Percentiles rank a stretch among this genome's conserved stretches.
phyloP scores from a whole-genome alignment of 2,329 filamentous ascomycete genomes.

The Ploettnerulaceae sp. region DNA sequence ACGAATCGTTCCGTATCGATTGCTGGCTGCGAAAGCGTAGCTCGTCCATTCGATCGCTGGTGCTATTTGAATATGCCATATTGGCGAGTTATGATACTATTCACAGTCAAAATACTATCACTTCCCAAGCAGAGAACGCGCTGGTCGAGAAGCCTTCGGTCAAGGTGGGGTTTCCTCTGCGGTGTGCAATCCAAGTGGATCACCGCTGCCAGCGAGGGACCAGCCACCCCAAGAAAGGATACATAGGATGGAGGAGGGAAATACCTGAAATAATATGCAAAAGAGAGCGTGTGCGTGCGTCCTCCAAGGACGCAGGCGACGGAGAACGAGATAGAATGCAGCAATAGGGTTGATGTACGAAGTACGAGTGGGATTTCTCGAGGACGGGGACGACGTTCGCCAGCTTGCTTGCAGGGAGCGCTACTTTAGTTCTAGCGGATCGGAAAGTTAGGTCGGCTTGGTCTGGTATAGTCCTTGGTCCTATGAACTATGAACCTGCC shows the following conservation, averaged over 20 bases:
- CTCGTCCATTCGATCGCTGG: conserved; percentile 69
- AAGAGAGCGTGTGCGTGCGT: conserved; percentile 8
- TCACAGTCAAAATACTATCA: conserved; percentile 19
- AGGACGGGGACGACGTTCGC: background rate
- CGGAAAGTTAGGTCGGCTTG: background rate
- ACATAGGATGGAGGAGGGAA: too few relatives aligned
- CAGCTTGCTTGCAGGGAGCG: background rate
- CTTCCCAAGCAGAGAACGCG: conserved; percentile 12
- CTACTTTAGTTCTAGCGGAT: background rate
- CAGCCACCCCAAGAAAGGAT: too few relatives aligned
- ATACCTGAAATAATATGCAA: conserved; percentile 9
- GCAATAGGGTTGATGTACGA: conserved; percentile 2
- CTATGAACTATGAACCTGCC: too few relatives aligned
- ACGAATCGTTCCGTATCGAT: conserved; percentile 69
- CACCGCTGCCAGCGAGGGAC: background rate
- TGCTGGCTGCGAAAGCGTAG: conserved; percentile 73
- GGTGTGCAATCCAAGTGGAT: conserved; percentile 1
- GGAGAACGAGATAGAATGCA: conserved; percentile 6
- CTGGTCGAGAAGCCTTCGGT: conserved; percentile 13
- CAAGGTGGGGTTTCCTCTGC: conserved; percentile 22
- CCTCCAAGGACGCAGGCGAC: conserved; percentile 6
- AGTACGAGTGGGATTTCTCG: conserved; percentile 1
- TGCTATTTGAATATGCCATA: conserved; percentile 62
- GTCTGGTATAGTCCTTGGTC: background rate
- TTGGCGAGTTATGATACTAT: conserved; percentile 31